Evolutionary conservation across 345 rosid species (phyloP), one percentile per base, ranked within the genome.

Genomic region (Pugionium dolabratum): DNA sequence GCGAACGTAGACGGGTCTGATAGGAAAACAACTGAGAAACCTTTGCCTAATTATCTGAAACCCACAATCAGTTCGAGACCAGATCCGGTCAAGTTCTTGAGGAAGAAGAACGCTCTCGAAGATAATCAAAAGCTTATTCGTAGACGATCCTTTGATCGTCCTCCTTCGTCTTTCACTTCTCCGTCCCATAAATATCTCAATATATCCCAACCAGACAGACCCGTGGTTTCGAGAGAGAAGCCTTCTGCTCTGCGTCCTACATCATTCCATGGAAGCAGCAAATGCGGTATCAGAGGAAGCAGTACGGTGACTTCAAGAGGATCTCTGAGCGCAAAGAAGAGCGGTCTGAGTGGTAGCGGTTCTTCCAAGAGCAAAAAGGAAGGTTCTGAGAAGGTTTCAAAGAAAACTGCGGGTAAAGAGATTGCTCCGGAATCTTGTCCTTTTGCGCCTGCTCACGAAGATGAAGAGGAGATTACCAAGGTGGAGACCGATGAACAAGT

Each of bases 91-190:
- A 86, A 76, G 54, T 63, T 33, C 18, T 40, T 34, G 2, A 81
- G 66, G 79, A 88, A 82, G 70, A 61, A 67, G 54, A 60, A 56
- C 42, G 72, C 37, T 59, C 10, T 54, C 2, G 82, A 59, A 9
- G 84, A 79, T 35, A 59, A 26, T 75, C 77, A 49, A 78, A 79
- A 70, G 58, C 75, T 75, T 69, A 72, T 75, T 7, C 76, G 92
- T 54, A 79, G 96, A 78, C 85, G 90, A 72, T 91, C 98, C 26
- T 80, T 85, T 8, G 98, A 91, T 70, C 82, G 61, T 69, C 82
- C 92, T 29, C 77, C 85, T 6, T 71, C 96, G 0, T 35, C 85
- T 25, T 53, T 91, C 0, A 34, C 82, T 37, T 52, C 80, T 41
- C 60, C 73, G 50, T 71, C 50, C 27, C 50, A 34, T 0, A 85